Evolutionary conservation across 1,284 basidiomycete species (phyloP), one percentile per base, ranked within the genome.

Genomic region (Stereum hirsutum): DNA sequence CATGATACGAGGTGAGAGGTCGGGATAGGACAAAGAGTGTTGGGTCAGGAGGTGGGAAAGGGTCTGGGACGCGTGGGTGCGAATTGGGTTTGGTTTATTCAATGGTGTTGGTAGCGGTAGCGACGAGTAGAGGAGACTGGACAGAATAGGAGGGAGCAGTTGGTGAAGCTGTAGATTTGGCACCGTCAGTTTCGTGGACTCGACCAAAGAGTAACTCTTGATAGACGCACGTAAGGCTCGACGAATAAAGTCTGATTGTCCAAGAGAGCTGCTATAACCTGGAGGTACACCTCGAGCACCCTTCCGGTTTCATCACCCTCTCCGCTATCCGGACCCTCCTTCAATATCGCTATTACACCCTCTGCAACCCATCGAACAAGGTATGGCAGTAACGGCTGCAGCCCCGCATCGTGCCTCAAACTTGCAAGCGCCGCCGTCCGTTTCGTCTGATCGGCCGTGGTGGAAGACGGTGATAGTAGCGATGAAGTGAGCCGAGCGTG

Each of bases 321-420:
- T n/a, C n/a, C n/a, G 41, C 68, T 63, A 49, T 78, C 69, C 12
- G 66, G 57, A 5, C 77, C 76, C 35, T 81, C 76, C 48, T 74
- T 77, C 39, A 88, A 59, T 0, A 75, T 73, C 7, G 65, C 71
- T n/a, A 86, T 79, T 7, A 90, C 85, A 27, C 84, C 90, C 58
- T 97, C 92, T 6, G 84, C 89, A 1, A 95, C 78, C 91, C 95
- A 99, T 40, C 91, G 83, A 36, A 97, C 89, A 24, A 99, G 72
- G 60, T 99, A 99, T 0, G 94, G 92, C 15, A 99, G 67, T n/a
- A 99, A 73, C 6, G 92, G 89, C 50, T 94, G 90, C 42, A 99
- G 63, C 14, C 95, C 95, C 2, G 94, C 90, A 55, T 99, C 95
- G 48, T 79, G 78, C 43, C 89, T 71, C 49, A 99, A 65, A 57